Evolutionary conservation across 2,329 filamentous ascomycete genomes (phyloP), one percentile per base, ranked within the genome.

Genomic region (Rhynchosporium agropyri): DNA sequence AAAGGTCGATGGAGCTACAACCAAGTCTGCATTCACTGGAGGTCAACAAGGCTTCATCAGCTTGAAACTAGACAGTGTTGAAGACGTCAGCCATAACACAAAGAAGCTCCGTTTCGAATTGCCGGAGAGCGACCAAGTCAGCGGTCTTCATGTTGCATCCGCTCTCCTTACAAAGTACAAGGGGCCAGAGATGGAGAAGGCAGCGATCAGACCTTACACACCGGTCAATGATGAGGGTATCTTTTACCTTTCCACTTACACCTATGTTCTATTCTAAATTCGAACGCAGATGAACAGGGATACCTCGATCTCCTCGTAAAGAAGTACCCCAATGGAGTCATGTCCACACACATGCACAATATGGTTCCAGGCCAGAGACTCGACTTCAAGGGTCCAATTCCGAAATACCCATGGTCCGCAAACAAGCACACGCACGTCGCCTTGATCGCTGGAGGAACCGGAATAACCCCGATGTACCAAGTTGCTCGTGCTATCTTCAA

Each of bases 391-490:
- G 95, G 95, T 20, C 95, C 95, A 2, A 86, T 99, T 45, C 91
- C 92, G 73, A 99, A 99, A 80, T 98, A 97, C 79, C 79, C 86
- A 38, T 98, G 93, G 93, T 75, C 85, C 59, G 74, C 88, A 70
- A 98, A 98, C 85, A 97, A 97, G 85, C 93, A 97, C 81, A 81
- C 91, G 65, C 92, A 98, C 81, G 86, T 96, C 72, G 89, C 86
- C 45, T 82, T 94, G 69, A 85, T 99, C 67, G 92, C 94, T n/a
- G 95, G 95, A 72, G 95, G 95, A 68, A 97, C 95, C 7, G 95
- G 95, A 65, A 96, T 99, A 77, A 95, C 95, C 10, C 95, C 95
- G 70, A 97, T 98, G 94, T 98, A 91, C 83, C 95, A 99, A 83
- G 87, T 99, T 51, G 83, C 87, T 68, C 91, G 91, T 67, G 84